Percentiles rank a stretch among this genome's conserved stretches.
These are phyloP conservation scores for Colletotrichum destructivum DNA, from an alignment of 2,329 filamentous ascomycete genomes.

Conservation along the genomic window DNA sequence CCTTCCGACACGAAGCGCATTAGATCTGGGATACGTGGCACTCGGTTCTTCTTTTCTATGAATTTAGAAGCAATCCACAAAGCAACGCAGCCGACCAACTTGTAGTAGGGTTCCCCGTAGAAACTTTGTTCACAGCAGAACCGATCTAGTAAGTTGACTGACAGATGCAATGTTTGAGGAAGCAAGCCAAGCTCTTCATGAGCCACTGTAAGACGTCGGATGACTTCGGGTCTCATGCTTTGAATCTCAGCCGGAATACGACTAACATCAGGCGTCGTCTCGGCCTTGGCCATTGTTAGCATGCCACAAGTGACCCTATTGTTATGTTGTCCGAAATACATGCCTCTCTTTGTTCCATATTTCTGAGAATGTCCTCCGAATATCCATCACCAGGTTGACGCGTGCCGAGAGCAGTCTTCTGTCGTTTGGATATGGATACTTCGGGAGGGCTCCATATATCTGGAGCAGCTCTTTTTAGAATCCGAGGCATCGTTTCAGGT, in stretches of 20 bases:
- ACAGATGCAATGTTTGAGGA: background rate
- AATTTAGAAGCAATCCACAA: constrained; percentile 5
- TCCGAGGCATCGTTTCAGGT: too few species aligned
- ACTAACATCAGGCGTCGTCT: constrained; percentile 1
- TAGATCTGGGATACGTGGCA: too few species aligned
- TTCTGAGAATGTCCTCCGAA: background rate
- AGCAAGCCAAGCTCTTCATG: background rate
- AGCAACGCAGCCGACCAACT: background rate
- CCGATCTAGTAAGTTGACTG: background rate
- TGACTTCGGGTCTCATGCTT: background rate
- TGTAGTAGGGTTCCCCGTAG: background rate
- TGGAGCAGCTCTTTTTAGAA: too few species aligned
- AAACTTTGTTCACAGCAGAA: constrained; percentile 3
- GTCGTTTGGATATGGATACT: background rate
- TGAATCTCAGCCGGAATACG: background rate
- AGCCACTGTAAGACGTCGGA: background rate
- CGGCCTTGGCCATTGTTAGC: background rate
- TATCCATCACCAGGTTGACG: background rate
- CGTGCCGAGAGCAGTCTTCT: background rate
- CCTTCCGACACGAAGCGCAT: too few species aligned
- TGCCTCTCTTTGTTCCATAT: background rate
- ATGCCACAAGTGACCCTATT: background rate
- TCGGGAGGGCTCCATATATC: too few species aligned
- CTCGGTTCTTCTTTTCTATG: too few species aligned
- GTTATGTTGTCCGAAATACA: background rate